Percentiles rank a stretch among this genome's conserved stretches.
Conservation (phyloP, 306 rosid genomes). For the Corylus heterophylla region DNA sequence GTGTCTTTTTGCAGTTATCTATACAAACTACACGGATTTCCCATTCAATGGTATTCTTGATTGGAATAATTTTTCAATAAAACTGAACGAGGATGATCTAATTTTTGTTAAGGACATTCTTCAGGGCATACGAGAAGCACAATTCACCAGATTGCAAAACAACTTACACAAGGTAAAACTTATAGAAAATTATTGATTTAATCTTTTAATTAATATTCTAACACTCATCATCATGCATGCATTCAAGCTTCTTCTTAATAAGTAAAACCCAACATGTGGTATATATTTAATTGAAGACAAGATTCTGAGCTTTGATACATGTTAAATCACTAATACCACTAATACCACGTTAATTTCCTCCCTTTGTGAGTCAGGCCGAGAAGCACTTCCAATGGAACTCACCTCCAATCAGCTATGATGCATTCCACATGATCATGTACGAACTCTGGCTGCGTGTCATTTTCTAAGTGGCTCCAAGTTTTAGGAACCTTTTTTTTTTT, state of each 20-base stretch:
- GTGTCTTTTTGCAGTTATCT: conserved; percentile 33
- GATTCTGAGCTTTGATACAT: too few relatives aligned
- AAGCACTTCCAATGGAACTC: neutral
- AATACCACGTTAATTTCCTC: too few relatives aligned
- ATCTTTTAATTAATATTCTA: too few relatives aligned
- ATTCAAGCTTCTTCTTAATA: too few relatives aligned
- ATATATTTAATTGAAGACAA: too few relatives aligned
- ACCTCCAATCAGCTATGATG: neutral
- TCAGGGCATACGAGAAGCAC: conserved; percentile 9
- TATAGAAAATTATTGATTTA: too few relatives aligned
- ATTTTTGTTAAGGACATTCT: conserved; percentile 23
- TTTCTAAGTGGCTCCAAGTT: neutral
- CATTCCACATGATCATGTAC: neutral
- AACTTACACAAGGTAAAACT: conserved; percentile 29
- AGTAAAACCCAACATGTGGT: too few relatives aligned
- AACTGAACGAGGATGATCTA: conserved; percentile 25
- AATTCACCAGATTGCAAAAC: conserved; percentile 18
- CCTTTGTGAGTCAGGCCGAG: neutral
- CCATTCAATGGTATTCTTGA: conserved; percentile 38
- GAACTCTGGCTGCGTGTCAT: neutral
- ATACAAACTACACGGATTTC: conserved; percentile 27
- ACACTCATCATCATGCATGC: too few relatives aligned
- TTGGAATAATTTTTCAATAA: conserved; percentile 36
- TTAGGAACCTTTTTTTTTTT: too few relatives aligned
- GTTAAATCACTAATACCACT: too few relatives aligned